Evolutionary conservation across 2,329 filamentous ascomycete species (phyloP), one percentile per base, ranked within the genome.

Genomic region (Thielaviopsis euricoi): DNA sequence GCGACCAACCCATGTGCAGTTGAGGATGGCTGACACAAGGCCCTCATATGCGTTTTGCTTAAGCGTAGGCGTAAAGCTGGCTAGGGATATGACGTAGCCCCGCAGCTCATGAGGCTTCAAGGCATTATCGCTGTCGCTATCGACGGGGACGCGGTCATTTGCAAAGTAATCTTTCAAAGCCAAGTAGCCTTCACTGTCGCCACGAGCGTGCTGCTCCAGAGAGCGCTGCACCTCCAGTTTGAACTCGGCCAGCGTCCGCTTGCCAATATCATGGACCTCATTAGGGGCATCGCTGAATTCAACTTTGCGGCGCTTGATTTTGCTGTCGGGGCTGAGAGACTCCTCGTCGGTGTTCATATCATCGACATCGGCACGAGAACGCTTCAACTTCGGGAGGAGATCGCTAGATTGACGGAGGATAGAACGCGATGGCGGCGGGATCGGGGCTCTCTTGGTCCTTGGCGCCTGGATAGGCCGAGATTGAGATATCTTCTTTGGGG

Each of bases 1-100:
- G 58, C 81, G 76, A 10, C 80, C 82, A 40, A 84, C 71, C 83
- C 83, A 86, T 37, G 78, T 76, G 66, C 78, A 82, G 56, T 74
- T 71, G n/a, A 86, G 70, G 9, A 85, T 72, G 55, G 73, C 74
- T 63, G 74, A 75, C 59, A 86, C 75, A 26, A 86, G 70, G 4
- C 76, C 76, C 22, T 78, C 74, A 65, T 80, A 85, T 29, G 75
- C 75, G 66, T 76, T 77, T 62, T 79, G 76, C 61, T 74, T 74
- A 33, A 86, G 71, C 40, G 80, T 72, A n/a, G 80, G 78, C 7
- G 79, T 74, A 63, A 77, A 81, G 65, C 74, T 77, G 13, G 80
- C 79, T 52, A 86, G 71, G n/a, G 81, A 81, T 63, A 82, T 71
- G 59, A 85, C 71, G 66, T 84, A 84, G 43, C 74, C 73, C 62